Evolutionary conservation across 345 rosid genomes (phyloP).

Genomic region (Euclidium syriacum): DNA sequence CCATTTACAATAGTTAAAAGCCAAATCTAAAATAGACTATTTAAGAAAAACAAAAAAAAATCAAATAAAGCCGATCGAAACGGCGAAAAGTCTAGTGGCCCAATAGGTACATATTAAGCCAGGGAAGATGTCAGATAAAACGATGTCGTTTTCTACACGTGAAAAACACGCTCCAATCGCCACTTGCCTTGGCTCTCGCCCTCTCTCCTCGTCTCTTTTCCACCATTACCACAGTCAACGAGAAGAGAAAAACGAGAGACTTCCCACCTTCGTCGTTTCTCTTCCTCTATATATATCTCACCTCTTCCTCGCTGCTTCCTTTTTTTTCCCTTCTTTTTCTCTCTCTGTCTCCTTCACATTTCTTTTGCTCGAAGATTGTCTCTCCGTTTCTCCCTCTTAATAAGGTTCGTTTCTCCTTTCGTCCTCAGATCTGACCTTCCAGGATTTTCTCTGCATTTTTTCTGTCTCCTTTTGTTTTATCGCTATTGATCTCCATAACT

Average conservation of each 20-base stretch:
- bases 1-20: no score
- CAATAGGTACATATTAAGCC: conserved; percentile 16
- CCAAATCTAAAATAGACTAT: no score
- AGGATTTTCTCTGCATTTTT: background rate
- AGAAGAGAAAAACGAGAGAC: conserved; percentile 19
- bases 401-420: conserved; percentile 19
- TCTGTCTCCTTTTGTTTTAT: background rate
- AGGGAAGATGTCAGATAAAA: conserved; percentile 12
- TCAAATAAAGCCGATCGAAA: conserved; percentile 12
- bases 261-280: conserved; percentile 14
- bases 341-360: background rate
- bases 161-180: conserved; percentile 22
- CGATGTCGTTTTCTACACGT: conserved; percentile 10
- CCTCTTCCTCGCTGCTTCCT: fast-evolving
- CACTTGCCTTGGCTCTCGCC: no score
- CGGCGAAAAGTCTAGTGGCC: conserved; percentile 25
- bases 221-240: conserved; percentile 22
- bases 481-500: background rate
- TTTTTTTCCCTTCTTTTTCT: conserved; percentile 28
- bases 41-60: background rate
- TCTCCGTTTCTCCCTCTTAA: conserved; percentile 1
- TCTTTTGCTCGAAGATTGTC: background rate
- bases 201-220: background rate
- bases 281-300: conserved; percentile 42
- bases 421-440: background rate